Conservation (phyloP, 495 filamentous ascomycete species). For the Tuber melanosporum region DNA sequence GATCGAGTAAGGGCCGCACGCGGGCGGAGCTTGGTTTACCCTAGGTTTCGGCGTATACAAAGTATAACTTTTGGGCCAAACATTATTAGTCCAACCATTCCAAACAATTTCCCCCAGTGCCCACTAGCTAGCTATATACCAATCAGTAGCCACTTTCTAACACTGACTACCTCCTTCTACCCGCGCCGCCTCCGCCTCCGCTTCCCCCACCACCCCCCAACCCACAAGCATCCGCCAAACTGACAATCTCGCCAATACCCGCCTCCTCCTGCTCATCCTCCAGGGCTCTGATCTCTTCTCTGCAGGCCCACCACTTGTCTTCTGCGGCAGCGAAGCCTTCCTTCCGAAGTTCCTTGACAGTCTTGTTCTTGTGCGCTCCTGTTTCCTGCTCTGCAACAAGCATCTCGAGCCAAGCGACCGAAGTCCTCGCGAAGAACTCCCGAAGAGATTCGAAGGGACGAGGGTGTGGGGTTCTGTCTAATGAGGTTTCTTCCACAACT, state of each 20-base stretch:
- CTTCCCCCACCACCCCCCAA: constrained; percentile 55
- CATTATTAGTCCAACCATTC: background rate
- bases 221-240: constrained; percentile 61
- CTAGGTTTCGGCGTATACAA: background rate
- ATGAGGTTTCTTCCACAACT: constrained; percentile 18
- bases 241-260: constrained; percentile 92
- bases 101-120: background rate
- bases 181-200: constrained; percentile 50
- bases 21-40: background rate
- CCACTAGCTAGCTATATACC: background rate
- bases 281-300: constrained; percentile 84
- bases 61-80: background rate
- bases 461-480: constrained; percentile 45
- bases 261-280: constrained; percentile 96
- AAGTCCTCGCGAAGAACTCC: constrained; percentile 86
- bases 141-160: background rate
- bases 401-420: constrained; percentile 79
- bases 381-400: constrained; percentile 55
- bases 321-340: constrained; percentile 82
- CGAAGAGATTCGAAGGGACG: constrained; percentile 86
- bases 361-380: constrained; percentile 51
- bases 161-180: constrained; percentile 36
- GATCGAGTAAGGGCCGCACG: background rate
- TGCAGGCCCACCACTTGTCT: constrained; percentile 97
- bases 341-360: constrained; percentile 84